Percentiles rank a stretch among this genome's conserved stretches.
Evolutionary conservation across 2,329 filamentous ascomycete genomes (phyloP).

Genomic region (Trichoderma breve): DNA sequence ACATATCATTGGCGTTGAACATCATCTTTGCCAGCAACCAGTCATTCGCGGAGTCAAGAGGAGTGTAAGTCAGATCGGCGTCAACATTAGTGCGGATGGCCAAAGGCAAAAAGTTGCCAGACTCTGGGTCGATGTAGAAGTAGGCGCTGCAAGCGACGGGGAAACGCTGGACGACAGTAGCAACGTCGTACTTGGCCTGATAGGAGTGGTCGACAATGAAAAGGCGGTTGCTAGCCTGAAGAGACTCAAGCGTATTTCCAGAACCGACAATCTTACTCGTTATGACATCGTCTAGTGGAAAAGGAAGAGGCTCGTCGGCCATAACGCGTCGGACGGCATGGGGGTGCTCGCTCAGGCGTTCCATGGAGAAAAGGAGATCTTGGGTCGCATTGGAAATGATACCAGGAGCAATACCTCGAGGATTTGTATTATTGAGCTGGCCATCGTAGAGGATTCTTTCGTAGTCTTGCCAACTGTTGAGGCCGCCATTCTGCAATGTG

Average conservation of each 20-base stretch:
- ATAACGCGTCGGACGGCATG: constrained; percentile 37
- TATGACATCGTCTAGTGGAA: constrained; percentile 34
- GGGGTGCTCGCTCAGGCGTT: constrained; percentile 43
- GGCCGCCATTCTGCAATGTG: background rate
- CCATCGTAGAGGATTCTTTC: constrained; percentile 37
- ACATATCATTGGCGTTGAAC: constrained; percentile 49
- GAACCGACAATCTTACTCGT: constrained; percentile 33
- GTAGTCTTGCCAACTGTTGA: background rate
- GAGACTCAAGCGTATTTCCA: constrained; percentile 28
- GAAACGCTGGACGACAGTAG: constrained; percentile 29
- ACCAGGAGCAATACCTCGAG: constrained; percentile 31
- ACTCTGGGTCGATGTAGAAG: constrained; percentile 44
- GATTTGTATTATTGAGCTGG: constrained; percentile 39
- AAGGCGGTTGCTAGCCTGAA: constrained; percentile 39
- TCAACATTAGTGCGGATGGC: constrained; percentile 48
- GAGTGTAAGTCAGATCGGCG: constrained; percentile 42
- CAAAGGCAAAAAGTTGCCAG: constrained; percentile 45
- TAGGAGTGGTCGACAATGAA: constrained; percentile 39
- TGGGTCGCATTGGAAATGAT: constrained; percentile 45
- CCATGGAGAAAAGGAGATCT: constrained; percentile 49
- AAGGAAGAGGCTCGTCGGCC: constrained; percentile 36
- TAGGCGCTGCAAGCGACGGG: constrained; percentile 44
- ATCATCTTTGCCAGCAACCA: constrained; percentile 52
- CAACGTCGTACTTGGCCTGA: background rate
- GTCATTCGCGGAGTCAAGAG: constrained; percentile 42